Evolutionary conservation across 179 eudicot species (phyloP).

Genomic region (Patellifolia procumbens): DNA sequence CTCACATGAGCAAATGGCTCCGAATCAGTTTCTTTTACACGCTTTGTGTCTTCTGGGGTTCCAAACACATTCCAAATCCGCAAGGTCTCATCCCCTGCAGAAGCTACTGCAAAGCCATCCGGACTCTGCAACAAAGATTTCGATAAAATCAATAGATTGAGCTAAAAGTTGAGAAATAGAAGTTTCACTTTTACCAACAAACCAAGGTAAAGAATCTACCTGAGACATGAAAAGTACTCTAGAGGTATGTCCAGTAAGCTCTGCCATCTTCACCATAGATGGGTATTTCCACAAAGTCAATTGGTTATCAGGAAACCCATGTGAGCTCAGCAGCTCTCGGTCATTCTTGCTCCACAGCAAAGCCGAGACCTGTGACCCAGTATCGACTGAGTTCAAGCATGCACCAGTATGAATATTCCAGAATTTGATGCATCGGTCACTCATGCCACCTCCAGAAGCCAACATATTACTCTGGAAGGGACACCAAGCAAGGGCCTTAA

Average conservation of each 20-base stretch:
- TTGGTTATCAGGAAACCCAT: constrained; percentile 71
- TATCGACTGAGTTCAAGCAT: constrained; percentile 61
- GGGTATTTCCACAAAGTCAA: constrained; percentile 79
- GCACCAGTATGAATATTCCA: constrained; percentile 83
- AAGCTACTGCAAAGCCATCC: constrained; percentile 53
- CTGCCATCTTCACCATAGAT: constrained; percentile 72
- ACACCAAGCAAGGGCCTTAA: constrained; percentile 85
- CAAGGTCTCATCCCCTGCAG: constrained; percentile 64
- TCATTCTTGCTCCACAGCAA: constrained; percentile 77
- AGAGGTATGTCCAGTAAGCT: constrained; percentile 69
- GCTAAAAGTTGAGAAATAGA: background rate
- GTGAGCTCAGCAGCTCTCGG: constrained; percentile 77
- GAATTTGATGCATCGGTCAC: constrained; percentile 67
- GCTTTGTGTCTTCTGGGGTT: constrained; percentile 51
- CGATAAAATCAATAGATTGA: background rate
- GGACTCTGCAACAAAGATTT: constrained; percentile 45
- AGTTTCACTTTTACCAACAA: background rate
- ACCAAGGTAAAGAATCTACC: constrained; percentile 19
- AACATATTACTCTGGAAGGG: constrained; percentile 73
- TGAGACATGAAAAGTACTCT: constrained; percentile 67
- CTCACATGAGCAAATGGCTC: constrained; percentile 57
- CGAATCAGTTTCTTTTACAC: constrained; percentile 42
- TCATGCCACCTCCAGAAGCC: constrained; percentile 80
- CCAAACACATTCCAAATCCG: constrained; percentile 69
- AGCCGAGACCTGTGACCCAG: constrained; percentile 65